Evolutionary conservation across 1,139 yeast genomes (phyloP).

Genomic region (Zygosaccharomyces sapae): DNA sequence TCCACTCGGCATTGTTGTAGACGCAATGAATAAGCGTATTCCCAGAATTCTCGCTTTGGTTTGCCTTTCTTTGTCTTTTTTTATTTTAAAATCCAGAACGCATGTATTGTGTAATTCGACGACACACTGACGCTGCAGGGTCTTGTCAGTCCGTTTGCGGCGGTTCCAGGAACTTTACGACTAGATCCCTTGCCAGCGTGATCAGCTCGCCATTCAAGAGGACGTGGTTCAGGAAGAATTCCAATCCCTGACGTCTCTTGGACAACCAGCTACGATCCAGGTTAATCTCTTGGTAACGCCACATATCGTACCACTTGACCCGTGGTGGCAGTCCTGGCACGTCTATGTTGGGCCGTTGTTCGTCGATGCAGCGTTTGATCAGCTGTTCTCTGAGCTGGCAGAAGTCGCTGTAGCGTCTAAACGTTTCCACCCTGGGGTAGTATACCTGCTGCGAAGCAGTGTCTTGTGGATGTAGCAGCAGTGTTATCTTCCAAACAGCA

Average conservation of each 20-base stretch:
- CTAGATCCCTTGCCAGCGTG: constrained; percentile 18
- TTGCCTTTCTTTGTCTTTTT: too few species aligned
- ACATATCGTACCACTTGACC: constrained; percentile 32
- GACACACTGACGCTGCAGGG: too few species aligned
- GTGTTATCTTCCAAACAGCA: constrained; percentile 31
- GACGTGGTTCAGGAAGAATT: constrained; percentile 29
- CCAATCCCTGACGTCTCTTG: constrained; percentile 31
- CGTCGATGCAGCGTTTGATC: constrained; percentile 13
- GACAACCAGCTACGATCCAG: constrained; percentile 29
- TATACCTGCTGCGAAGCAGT: constrained; percentile 1
- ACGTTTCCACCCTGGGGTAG: constrained; percentile 20
- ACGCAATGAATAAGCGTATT: too few species aligned
- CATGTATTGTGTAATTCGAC: too few species aligned
- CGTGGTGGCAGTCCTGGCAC: constrained; percentile 31
- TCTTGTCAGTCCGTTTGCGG: neutral
- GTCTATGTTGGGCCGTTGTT: constrained; percentile 11
- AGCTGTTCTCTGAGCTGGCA: constrained; percentile 21
- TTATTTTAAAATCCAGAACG: too few species aligned
- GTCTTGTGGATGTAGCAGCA: constrained; percentile 19
- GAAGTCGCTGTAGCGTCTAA: constrained; percentile 32
- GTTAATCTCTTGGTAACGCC: constrained; percentile 30
- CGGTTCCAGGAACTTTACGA: constrained; percentile 18
- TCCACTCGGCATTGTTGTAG: too few species aligned
- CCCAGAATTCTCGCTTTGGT: too few species aligned
- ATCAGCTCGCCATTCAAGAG: constrained; percentile 24